Conservation (phyloP, 2,329 filamentous ascomycete species). For the Paraconiothyrium sp. region DNA sequence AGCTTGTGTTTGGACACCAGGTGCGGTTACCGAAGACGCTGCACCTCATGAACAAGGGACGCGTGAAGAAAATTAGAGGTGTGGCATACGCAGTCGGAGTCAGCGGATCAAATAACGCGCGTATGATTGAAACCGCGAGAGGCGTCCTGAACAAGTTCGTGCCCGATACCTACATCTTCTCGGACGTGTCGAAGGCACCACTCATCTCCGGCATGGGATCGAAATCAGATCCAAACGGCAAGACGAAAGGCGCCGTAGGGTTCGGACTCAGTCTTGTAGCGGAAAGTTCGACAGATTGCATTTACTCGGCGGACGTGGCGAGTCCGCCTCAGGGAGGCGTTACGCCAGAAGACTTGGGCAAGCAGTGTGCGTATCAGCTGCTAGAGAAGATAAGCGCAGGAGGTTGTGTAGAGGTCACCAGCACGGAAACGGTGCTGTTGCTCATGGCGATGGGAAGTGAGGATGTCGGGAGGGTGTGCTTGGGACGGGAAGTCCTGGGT, state of each 20-base stretch:
- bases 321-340: constrained; percentile 80
- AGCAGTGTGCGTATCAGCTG: constrained; percentile 86
- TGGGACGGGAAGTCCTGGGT: constrained; percentile 83
- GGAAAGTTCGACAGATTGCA: constrained; percentile 84
- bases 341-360: constrained; percentile 89
- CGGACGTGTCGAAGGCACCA: constrained; percentile 69
- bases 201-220: constrained; percentile 71
- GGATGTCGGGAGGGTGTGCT: constrained; percentile 85
- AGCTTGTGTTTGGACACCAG: constrained; percentile 91
- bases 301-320: constrained; percentile 87
- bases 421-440: constrained; percentile 78
- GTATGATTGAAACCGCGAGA: constrained; percentile 92
- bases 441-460: constrained; percentile 99
- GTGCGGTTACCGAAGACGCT: constrained; percentile 93
- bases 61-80: constrained; percentile 87
- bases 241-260: constrained; percentile 77
- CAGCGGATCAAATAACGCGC: constrained; percentile 88
- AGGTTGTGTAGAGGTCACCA: constrained; percentile 79
- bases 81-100: constrained; percentile 95
- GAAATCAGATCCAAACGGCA: constrained; percentile 66
- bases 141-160: constrained; percentile 85
- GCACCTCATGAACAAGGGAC: constrained; percentile 83
- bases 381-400: constrained; percentile 83
- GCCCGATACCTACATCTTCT: constrained; percentile 89
- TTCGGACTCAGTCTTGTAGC: constrained; percentile 92